Evolutionary conservation across 148 eudicot genomes (phyloP), one percentile per base, ranked within the genome.

Genomic region (Cornus florida): DNA sequence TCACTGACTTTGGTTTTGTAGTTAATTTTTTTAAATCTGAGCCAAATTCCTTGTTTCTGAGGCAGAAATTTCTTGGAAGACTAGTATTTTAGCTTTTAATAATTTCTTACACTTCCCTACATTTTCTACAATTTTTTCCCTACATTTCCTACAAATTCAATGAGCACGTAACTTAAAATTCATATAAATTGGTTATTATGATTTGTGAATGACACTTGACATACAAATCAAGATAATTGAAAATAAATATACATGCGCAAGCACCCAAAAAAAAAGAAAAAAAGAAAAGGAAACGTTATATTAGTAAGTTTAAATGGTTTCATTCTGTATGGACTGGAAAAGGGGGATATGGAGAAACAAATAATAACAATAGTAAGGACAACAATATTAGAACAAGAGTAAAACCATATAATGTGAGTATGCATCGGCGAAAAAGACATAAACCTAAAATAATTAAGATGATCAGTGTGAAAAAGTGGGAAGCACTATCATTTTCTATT

Each of bases 401-500:
- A 65, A 65, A 77, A 24, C 39, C 75, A 78, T 53, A 64, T 72
- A 56, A 79, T 79, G 82, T 73, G 75, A 71, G 69, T 65, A 70
- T 82, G 77, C 69, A 46, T 75, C 56, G 73, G 73, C 39, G 39
- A 32, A 71, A 79, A 69, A 76, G 38, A 70, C 53, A 77, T 41
- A 59, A 74, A 66, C 57, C 38, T 75, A 70, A 76, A 70, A 12
- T 69, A 78, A 73, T 20, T 65, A 64, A 75, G 65, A 69, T 59
- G 73, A 70, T 83, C 68, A 67, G 78, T 67, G 72, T 22, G 70
- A 85, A 50, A 72, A 79, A 71, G 79, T 79, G 79, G 71, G 74
- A 70, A 82, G 77, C 87, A 85, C 80, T 77, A 80, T 75, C 71
- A 82, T 76, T 72, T 43, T 69, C 77, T 74, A 17, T 67, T 62